phyloP scores from a whole-genome alignment of 306 rosid genomes.

The Lablab purpureus region DNA sequence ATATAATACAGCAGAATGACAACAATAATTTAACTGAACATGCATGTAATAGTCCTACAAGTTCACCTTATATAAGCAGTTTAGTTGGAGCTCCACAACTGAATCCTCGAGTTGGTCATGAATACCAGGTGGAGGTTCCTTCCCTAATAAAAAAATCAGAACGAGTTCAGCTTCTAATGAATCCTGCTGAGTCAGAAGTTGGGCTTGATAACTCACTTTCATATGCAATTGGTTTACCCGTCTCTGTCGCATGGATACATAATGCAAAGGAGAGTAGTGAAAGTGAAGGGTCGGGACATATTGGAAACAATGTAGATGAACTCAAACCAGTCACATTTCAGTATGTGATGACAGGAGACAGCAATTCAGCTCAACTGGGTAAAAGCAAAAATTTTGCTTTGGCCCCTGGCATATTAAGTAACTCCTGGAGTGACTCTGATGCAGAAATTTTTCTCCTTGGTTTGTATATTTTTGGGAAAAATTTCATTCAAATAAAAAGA shows the following conservation, averaged over 20 bases:
- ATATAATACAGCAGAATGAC: conserved; percentile 46
- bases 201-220: conserved; percentile 40
- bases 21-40: conserved; percentile 47
- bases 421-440: conserved; percentile 66
- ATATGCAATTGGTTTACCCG: conserved; percentile 65
- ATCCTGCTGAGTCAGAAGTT: conserved; percentile 55
- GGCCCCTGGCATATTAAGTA: conserved; percentile 53
- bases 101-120: conserved; percentile 65
- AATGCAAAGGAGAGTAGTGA: conserved; percentile 25
- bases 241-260: conserved; percentile 57
- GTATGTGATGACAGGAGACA: conserved; percentile 35
- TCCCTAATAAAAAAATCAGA: conserved; percentile 52
- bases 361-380: conserved; percentile 28
- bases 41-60: conserved; percentile 47
- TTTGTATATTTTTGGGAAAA: conserved; percentile 74
- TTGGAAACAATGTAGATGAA: conserved; percentile 37
- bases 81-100: conserved; percentile 57
- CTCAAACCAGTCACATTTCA: conserved; percentile 34
- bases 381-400: conserved; percentile 44
- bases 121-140: conserved; percentile 74
- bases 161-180: conserved; percentile 48
- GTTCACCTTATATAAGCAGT: conserved; percentile 54
- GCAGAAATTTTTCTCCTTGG: conserved; percentile 67
- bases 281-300: conserved; percentile 23
- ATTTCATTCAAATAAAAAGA: conserved; percentile 59